Percentiles rank a stretch among this genome's conserved stretches.
Evolutionary conservation across 495 filamentous ascomycete species (phyloP).

Genomic region (Pseudomonodictys pantanalensis): DNA sequence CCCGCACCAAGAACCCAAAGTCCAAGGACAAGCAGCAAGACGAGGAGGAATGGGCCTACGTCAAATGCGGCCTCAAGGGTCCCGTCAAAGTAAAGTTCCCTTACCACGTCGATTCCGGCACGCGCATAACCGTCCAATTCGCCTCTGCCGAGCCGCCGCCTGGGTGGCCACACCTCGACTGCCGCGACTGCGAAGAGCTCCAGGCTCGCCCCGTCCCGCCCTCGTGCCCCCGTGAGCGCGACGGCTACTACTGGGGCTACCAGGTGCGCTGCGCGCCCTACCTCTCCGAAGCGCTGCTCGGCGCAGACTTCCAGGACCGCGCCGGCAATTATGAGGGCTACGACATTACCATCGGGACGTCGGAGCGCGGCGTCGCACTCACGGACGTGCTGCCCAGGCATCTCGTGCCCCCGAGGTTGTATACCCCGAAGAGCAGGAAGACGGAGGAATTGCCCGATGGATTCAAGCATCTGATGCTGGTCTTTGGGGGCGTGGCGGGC

Average conservation of each 20-base stretch:
- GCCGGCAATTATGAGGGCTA: too few relatives aligned
- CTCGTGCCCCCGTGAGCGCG: slow-evolving; percentile 58
- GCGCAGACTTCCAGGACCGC: slow-evolving; percentile 35
- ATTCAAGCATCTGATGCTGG: slow-evolving; percentile 66
- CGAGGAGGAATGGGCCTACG: slow-evolving; percentile 42
- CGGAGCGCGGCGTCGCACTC: slow-evolving; percentile 64
- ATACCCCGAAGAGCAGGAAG: neutral
- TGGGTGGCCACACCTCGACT: slow-evolving; percentile 15
- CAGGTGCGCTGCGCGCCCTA: slow-evolving; percentile 56
- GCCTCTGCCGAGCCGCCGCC: slow-evolving; percentile 28
- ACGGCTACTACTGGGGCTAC: slow-evolving; percentile 78
- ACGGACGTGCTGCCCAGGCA: slow-evolving; percentile 9
- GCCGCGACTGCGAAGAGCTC: slow-evolving; percentile 12
- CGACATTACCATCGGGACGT: slow-evolving; percentile 68
- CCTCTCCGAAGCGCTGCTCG: slow-evolving; percentile 64
- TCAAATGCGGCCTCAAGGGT: slow-evolving; percentile 58
- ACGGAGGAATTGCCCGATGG: slow-evolving; percentile 27
- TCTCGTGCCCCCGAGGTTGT: neutral
- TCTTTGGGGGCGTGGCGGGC: slow-evolving; percentile 71
- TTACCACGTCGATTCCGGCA: slow-evolving; percentile 54
- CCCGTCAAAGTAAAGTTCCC: slow-evolving; percentile 46
- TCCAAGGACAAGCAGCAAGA: neutral
- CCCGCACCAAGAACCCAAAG: slow-evolving; percentile 27
- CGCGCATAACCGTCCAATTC: slow-evolving; percentile 66
- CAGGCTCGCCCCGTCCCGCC: slow-evolving; percentile 57